Evolutionary conservation across 345 rosid genomes (phyloP).

Genomic region (Sisymbrium irio): DNA sequence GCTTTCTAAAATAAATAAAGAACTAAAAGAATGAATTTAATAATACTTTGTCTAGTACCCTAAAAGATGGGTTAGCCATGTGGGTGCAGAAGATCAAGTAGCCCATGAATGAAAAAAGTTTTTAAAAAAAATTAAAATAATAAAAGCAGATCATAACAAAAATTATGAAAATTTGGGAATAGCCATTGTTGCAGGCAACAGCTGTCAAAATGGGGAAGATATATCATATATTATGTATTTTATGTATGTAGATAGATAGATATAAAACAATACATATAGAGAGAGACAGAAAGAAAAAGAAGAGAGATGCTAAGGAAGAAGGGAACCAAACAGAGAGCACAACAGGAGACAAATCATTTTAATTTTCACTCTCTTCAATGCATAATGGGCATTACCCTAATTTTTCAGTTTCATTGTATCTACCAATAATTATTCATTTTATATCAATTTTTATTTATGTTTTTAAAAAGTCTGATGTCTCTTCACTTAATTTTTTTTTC

Average conservation of each 20-base stretch:
- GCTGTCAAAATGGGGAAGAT: conserved; percentile 23
- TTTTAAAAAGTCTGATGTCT: background rate
- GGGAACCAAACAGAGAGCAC: conserved; percentile 72
- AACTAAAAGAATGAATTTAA: conserved; percentile 17
- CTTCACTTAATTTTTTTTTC: background rate
- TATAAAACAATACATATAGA: conserved; percentile 3
- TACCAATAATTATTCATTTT: conserved; percentile 17
- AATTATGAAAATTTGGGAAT: conserved; percentile 29
- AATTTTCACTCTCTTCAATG: conserved; percentile 27
- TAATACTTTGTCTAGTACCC: conserved; percentile 35
- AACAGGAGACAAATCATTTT: conserved; percentile 63
- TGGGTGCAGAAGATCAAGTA: conserved; percentile 35
- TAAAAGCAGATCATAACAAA: conserved; percentile 14
- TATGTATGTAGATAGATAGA: too few species aligned
- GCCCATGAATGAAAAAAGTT: conserved; percentile 25
- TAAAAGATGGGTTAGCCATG: conserved; percentile 36
- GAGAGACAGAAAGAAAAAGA: background rate
- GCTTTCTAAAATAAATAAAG: background rate
- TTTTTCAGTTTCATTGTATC: conserved; percentile 15
- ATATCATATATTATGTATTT: background rate
- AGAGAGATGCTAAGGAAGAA: conserved; percentile 45
- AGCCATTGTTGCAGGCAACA: conserved; percentile 35
- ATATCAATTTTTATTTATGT: background rate
- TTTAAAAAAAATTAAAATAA: background rate
- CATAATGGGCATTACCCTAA: conserved; percentile 40